Percentiles rank a stretch among this genome's conserved stretches.
phyloP scores from a whole-genome alignment of 306 rosid genomes.

The Ormosia semicastrata region DNA sequence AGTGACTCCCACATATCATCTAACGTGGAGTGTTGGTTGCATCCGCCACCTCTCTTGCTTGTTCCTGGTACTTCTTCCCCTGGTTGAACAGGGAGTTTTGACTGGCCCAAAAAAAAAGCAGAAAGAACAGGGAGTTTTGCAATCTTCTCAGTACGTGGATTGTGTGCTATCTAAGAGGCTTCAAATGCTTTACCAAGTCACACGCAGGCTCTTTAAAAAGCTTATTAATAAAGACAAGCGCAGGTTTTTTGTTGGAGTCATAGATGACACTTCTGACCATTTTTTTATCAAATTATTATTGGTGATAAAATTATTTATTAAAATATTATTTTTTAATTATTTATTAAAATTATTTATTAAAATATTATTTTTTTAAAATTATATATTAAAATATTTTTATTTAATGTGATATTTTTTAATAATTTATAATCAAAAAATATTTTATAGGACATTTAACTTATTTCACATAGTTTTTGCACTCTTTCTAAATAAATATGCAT shows the following conservation, averaged over 20 bases:
- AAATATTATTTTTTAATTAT: no score
- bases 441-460: no score
- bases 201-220: slow-evolving; percentile 49
- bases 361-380: no score
- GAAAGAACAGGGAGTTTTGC: not conserved
- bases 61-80: slow-evolving; percentile 16
- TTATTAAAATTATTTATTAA: no score
- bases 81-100: not conserved
- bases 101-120: not conserved
- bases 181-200: slow-evolving; percentile 20
- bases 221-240: slow-evolving; percentile 58
- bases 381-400: no score
- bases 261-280: slow-evolving; percentile 1
- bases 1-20: slow-evolving; percentile 74
- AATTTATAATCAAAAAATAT: no score
- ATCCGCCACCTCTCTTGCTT: slow-evolving; percentile 10
- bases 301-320: no score
- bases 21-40: not conserved
- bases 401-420: no score
- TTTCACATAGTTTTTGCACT: no score
- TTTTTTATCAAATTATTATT: no score
- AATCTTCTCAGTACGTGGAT: not conserved
- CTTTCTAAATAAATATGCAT: no score
- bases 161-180: slow-evolving; percentile 8
- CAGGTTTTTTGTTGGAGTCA: slow-evolving; percentile 28